phyloP scores from a whole-genome alignment of 2,329 filamentous ascomycete genomes.

The Aspergillus pseudoterreus region DNA sequence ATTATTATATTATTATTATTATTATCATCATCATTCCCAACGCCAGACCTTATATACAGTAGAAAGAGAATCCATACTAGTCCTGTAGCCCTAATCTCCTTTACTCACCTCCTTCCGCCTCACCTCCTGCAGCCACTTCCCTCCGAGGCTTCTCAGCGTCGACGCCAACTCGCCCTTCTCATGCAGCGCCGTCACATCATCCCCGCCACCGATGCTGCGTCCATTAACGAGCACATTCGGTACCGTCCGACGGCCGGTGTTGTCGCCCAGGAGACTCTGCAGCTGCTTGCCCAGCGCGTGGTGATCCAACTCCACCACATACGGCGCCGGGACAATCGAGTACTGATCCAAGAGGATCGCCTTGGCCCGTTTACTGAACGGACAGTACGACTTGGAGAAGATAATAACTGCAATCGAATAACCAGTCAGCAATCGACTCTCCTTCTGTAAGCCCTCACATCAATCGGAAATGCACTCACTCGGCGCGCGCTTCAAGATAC shows the following conservation, averaged over 20 bases:
- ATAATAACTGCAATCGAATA: constrained; percentile 66
- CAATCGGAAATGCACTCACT: constrained; percentile 52
- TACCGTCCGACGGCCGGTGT: constrained; percentile 79
- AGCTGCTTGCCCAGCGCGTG: constrained; percentile 70
- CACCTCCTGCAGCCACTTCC: constrained; percentile 56
- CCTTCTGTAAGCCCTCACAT: background rate
- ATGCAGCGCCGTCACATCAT: constrained; percentile 75
- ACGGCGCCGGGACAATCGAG: constrained; percentile 73
- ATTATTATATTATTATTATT: background rate
- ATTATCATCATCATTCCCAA: background rate
- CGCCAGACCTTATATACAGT: background rate
- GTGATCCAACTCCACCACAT: constrained; percentile 84
- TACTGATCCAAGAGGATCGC: constrained; percentile 79
- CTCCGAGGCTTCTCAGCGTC: constrained; percentile 70
- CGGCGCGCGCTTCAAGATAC: constrained; percentile 78
- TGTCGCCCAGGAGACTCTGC: constrained; percentile 67
- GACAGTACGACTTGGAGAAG: constrained; percentile 94
- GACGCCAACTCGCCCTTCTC: constrained; percentile 62
- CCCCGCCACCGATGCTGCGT: constrained; percentile 82
- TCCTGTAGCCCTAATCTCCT: background rate
- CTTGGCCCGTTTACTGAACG: constrained; percentile 81
- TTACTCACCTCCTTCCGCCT: constrained; percentile 16
- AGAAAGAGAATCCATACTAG: background rate
- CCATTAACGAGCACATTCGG: constrained; percentile 89
- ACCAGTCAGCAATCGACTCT: constrained; percentile 2